Percentiles rank a stretch among this genome's conserved stretches.
Conservation (phyloP, 1,139 yeast genomes). For the Kurtzmaniella quercitrusa region DNA sequence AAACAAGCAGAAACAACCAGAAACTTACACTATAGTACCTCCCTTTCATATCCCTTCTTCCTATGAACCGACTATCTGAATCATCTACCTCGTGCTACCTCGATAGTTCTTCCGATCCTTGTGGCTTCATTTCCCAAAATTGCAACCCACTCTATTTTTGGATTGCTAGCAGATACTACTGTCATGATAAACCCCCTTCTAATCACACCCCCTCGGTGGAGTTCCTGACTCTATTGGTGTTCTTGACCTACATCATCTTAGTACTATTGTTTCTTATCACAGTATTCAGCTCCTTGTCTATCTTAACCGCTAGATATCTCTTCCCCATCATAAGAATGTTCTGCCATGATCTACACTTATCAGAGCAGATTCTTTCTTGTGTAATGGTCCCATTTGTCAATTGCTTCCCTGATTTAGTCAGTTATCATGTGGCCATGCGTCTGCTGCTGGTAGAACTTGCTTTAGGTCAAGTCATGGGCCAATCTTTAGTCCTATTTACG, state of each 20-base stretch:
- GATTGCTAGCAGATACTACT: constrained; percentile 24
- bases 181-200: constrained; percentile 12
- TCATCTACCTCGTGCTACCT: neutral
- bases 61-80: neutral
- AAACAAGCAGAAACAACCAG: too few species aligned
- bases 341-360: constrained; percentile 1
- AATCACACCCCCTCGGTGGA: neutral
- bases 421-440: constrained; percentile 30
- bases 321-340: constrained; percentile 4
- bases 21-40: too few species aligned
- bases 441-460: constrained; percentile 32
- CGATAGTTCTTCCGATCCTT: constrained; percentile 6
- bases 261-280: neutral
- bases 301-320: constrained; percentile 6
- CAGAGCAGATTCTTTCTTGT: constrained; percentile 5
- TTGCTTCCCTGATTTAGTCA: constrained; percentile 38
- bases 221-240: neutral
- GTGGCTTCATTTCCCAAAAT: constrained; percentile 17
- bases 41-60: too few species aligned
- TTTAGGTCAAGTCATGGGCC: constrained; percentile 40
- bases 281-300: constrained; percentile 5
- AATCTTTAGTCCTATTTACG: constrained; percentile 33
- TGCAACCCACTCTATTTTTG: constrained; percentile 24
- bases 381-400: constrained; percentile 38
- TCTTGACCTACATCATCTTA: neutral